phyloP scores from a whole-genome alignment of 2,329 filamentous ascomycete genomes.

The Fusarium anguioides region DNA sequence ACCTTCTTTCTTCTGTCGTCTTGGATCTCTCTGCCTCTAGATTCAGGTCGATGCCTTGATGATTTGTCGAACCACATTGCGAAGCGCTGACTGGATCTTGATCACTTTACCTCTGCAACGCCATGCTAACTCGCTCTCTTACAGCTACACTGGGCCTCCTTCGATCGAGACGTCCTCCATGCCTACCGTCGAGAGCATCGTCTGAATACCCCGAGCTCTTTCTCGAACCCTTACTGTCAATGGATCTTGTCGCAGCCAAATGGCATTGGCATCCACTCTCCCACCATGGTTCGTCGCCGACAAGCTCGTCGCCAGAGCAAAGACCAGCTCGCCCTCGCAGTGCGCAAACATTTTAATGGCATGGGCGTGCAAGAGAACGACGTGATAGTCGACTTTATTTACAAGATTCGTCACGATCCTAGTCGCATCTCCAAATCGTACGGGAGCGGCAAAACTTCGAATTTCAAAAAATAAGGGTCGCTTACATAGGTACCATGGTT shows the following conservation, averaged over 20 bases:
- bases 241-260: conserved; percentile 69
- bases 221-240: conserved; percentile 71
- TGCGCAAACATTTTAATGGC: conserved; percentile 86
- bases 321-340: conserved; percentile 76
- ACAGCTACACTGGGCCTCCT: conserved; percentile 74
- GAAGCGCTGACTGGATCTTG: neutral
- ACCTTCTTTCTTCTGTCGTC: neutral
- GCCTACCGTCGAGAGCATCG: conserved; percentile 80
- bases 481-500: conserved; percentile 4
- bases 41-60: neutral
- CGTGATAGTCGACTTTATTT: conserved; percentile 82
- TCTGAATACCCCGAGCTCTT: conserved; percentile 76
- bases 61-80: neutral
- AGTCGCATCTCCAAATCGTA: conserved; percentile 45
- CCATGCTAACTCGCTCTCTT: conserved; percentile 25
- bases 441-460: conserved; percentile 5
- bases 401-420: conserved; percentile 65
- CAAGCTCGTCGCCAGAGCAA: conserved; percentile 75
- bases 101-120: neutral
- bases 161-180: conserved; percentile 76
- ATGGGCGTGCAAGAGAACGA: conserved; percentile 84
- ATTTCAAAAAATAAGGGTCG: conserved; percentile 25
- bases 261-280: conserved; percentile 77
- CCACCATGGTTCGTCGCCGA: conserved; percentile 77
- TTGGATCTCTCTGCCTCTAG: neutral